phyloP scores from a whole-genome alignment of 139 green algal genomes.

The Cymbomonas tetramitiformis region DNA sequence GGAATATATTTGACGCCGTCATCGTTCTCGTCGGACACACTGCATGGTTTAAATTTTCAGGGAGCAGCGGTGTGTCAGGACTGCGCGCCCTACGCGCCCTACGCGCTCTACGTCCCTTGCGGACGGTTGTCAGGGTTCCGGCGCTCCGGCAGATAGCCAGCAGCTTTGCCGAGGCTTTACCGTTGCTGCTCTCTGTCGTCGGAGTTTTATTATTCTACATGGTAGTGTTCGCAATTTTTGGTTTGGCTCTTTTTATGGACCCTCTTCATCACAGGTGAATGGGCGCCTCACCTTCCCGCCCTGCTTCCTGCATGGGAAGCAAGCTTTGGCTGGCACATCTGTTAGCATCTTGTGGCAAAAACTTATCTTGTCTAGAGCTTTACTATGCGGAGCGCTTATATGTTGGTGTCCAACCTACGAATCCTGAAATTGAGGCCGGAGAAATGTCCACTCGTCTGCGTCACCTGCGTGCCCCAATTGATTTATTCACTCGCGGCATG shows the following conservation, averaged over 20 bases:
- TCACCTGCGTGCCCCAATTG: too few species aligned
- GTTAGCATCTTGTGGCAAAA: too few species aligned
- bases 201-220: conserved; percentile 5
- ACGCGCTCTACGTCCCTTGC: neutral
- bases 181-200: conserved; percentile 7
- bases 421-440: neutral
- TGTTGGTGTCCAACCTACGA: neutral
- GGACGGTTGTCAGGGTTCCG: neutral
- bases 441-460: too few species aligned
- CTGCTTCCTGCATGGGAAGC: neutral
- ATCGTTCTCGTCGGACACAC: too few species aligned
- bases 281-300: too few species aligned
- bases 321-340: too few species aligned
- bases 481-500: too few species aligned
- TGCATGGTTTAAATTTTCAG: too few species aligned
- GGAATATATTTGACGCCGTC: too few species aligned
- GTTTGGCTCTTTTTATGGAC: conserved; percentile 40
- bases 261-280: conserved; percentile 47
- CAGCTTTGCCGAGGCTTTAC: conserved; percentile 3
- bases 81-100: conserved; percentile 3
- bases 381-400: too few species aligned
- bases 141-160: neutral
- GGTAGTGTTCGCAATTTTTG: conserved; percentile 33
- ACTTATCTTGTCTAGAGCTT: too few species aligned
- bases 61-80: too few species aligned